A percentile compares a stretch with the other conserved stretches of the same genome.
Evolutionary conservation across 2,329 filamentous ascomycete genomes (phyloP).

Genomic region (Orbilia quercus): DNA sequence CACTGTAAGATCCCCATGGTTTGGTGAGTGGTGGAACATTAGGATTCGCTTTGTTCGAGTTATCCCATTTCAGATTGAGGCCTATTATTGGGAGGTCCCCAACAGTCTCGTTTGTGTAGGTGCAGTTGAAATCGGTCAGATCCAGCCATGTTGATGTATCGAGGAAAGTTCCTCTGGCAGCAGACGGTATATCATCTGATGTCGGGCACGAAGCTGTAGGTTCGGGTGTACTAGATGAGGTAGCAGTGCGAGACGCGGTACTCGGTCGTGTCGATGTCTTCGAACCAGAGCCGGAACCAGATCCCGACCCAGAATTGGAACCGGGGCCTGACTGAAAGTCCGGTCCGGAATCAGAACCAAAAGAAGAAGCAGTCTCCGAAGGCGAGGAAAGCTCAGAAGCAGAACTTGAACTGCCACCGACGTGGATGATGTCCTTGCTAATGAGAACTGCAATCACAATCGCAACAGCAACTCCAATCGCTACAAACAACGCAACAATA

Average conservation of each 20-base stretch:
- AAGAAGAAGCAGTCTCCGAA: conserved; percentile 17
- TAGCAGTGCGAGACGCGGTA: conserved; percentile 1
- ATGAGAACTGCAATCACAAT: conserved; percentile 45
- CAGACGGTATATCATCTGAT: conserved; percentile 34
- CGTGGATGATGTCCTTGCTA: conserved; percentile 36
- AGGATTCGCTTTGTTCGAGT: conserved; percentile 80
- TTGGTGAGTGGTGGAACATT: conserved; percentile 80
- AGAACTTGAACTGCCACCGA: conserved; percentile 15
- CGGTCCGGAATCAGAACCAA: neutral
- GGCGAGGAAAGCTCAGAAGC: conserved; percentile 9
- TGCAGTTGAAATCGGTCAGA: conserved; percentile 90
- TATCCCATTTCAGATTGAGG: conserved; percentile 84
- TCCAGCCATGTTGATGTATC: conserved; percentile 94
- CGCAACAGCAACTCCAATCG: conserved; percentile 14
- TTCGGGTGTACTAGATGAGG: conserved; percentile 1
- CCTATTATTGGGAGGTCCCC: conserved; percentile 91
- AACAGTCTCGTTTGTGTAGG: conserved; percentile 85
- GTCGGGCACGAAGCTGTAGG: conserved; percentile 30
- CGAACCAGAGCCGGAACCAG: conserved; percentile 8
- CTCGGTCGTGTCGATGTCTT: neutral
- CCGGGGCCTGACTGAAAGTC: neutral
- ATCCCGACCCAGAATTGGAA: neutral
- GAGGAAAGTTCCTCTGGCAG: conserved; percentile 72
- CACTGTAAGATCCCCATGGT: conserved; percentile 80
- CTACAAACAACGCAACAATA: conserved; percentile 19